These are phyloP conservation scores for Lipomyces oligophaga DNA, from an alignment of 805 yeast species.

Conservation along the genomic window DNA sequence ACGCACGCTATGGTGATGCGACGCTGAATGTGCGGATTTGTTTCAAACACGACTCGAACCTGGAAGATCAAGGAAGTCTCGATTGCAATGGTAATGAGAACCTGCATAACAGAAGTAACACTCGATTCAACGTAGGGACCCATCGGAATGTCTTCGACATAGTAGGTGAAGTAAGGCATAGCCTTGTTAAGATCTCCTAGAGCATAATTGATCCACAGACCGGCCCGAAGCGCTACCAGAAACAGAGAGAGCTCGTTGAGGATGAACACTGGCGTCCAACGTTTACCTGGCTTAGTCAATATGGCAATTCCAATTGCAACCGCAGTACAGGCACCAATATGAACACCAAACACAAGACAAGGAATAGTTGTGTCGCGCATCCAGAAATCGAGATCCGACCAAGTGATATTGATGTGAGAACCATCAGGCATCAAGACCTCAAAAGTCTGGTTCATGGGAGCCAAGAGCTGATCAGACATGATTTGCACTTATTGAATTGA, in stretches of 20 bases:
- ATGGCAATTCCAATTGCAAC: slow-evolving; percentile 34
- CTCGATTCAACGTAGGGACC: slow-evolving; percentile 49
- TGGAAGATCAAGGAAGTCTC: slow-evolving; percentile 70
- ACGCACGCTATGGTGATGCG: slow-evolving; percentile 49
- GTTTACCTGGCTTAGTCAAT: slow-evolving; percentile 46
- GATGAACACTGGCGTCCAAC: slow-evolving; percentile 64
- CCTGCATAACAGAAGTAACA: slow-evolving; percentile 58
- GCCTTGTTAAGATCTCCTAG: slow-evolving; percentile 51
- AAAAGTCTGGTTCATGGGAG: slow-evolving; percentile 22
- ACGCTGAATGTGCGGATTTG: slow-evolving; percentile 38
- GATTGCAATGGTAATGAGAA: slow-evolving; percentile 56
- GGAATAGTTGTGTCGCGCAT: neutral
- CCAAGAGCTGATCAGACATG: too few relatives aligned
- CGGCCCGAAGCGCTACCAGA: slow-evolving; percentile 56
- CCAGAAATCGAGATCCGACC: slow-evolving; percentile 18
- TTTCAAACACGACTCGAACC: slow-evolving; percentile 58
- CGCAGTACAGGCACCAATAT: slow-evolving; percentile 26
- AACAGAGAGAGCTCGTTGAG: slow-evolving; percentile 62
- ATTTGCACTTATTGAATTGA: too few relatives aligned
- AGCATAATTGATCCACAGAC: slow-evolving; percentile 54
- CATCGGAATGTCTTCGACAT: slow-evolving; percentile 41
- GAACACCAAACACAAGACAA: slow-evolving; percentile 25
- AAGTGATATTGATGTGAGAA: neutral
- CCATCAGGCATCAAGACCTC: slow-evolving; percentile 7
- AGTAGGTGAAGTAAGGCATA: slow-evolving; percentile 47